Evolutionary conservation across 2,329 filamentous ascomycete genomes (phyloP), one percentile per base, ranked within the genome.

Genomic region (Apiospora pterosperma): DNA sequence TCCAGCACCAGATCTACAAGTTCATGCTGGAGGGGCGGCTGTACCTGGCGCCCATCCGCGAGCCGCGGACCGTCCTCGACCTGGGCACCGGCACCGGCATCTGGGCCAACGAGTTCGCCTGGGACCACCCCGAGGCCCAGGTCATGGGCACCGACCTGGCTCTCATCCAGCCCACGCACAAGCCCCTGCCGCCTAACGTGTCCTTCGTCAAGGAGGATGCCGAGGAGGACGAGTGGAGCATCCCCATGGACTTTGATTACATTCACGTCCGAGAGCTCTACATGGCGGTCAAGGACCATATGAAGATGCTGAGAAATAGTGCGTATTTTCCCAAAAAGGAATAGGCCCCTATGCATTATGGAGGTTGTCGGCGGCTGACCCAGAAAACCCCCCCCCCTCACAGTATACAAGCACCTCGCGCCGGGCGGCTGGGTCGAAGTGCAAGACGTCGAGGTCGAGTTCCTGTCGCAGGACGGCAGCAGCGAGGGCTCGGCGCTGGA

Each of bases 371-470:
- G 34, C 4, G 31, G 19, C 25, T 39, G 16, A 63, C 25, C 10
- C 36, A 14, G 8, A 55, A 36, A 23, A 31, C 23, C 16, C 61
- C 36, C 16, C 61, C 36, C 2, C 11, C n/a, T 11, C 38, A 23
- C 10, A 42, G 60, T 42, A 3, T 62, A 62, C 28, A 44, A 48
- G 8, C 60, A 62, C 19, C 23, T 62, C 23, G 38, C 28, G 16
- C 60, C 60, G 12, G 81, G 81, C 14, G 81, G 76, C 0, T 82
- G 79, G 78, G 69, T 82, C 10, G 81, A 83, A 63, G 71, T 82
- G 0, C 81, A 82, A 64, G 81, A 83, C n/a, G 76, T 80, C 10
- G 77, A 80, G 21, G 78, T 77, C 44, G 71, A 76, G 41, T 72
- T 78, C 11, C 75, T 76, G 62, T 74, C 72, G 36, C 77, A 80